A percentile compares a stretch with the other conserved stretches of the same genome.
These are phyloP conservation scores for Oxyria digyna DNA, from an alignment of 148 eudicot genomes.

Conservation along the genomic window DNA sequence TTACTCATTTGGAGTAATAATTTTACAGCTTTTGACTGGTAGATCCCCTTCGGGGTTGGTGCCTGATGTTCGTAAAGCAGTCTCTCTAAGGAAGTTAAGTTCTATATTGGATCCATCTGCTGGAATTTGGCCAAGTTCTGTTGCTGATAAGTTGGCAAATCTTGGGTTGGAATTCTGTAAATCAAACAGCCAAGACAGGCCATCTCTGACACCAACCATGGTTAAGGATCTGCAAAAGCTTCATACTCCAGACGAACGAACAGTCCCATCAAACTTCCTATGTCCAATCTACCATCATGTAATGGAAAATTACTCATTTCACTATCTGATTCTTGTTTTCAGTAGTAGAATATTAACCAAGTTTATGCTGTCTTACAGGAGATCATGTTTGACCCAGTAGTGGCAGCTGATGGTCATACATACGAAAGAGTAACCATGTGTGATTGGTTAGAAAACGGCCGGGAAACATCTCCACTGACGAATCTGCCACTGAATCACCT, in stretches of 20 bases:
- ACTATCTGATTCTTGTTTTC: not conserved
- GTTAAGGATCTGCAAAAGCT: constrained; percentile 64
- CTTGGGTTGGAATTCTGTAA: constrained; percentile 67
- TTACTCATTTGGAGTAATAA: constrained; percentile 60
- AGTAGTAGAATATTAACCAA: not conserved
- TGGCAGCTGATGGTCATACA: constrained; percentile 85
- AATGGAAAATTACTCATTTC: constrained; percentile 4
- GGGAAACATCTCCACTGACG: constrained; percentile 87
- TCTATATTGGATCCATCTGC: constrained; percentile 62
- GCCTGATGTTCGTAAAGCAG: constrained; percentile 40
- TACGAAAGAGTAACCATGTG: constrained; percentile 66
- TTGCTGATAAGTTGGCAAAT: constrained; percentile 44
- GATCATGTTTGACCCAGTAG: constrained; percentile 76
- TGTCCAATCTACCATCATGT: constrained; percentile 73
- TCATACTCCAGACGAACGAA: constrained; percentile 45
- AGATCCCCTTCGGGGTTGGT: constrained; percentile 39
- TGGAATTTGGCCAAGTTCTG: constrained; percentile 59
- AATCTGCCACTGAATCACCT: constrained; percentile 55
- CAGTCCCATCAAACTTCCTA: constrained; percentile 53
- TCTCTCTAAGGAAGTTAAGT: constrained; percentile 33
- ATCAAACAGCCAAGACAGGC: constrained; percentile 48
- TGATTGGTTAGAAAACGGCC: constrained; percentile 59
- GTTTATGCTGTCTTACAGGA: constrained; percentile 37
- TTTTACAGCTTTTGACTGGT: constrained; percentile 65
- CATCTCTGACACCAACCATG: constrained; percentile 45